A percentile compares a stretch with the other conserved stretches of the same genome.
Conservation (phyloP, 805 yeast species). For the Candida tammaniensis region DNA sequence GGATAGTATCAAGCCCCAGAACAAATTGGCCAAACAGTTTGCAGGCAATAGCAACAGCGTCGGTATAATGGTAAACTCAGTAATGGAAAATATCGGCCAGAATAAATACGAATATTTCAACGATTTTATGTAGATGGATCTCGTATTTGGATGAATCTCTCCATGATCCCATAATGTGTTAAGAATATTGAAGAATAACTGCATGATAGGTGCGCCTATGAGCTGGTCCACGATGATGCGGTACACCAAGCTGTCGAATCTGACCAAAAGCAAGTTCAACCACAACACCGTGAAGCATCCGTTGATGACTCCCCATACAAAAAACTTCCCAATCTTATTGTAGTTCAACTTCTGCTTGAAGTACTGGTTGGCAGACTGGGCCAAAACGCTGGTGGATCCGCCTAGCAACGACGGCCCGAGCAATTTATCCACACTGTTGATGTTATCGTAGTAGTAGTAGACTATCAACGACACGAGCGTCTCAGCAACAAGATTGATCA, state of each 20-base stretch:
- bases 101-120: conserved; percentile 51
- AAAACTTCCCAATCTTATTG: conserved; percentile 42
- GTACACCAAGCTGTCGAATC: conserved; percentile 30
- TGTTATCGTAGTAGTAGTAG: conserved; percentile 27
- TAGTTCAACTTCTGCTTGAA: conserved; percentile 29
- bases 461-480: conserved; percentile 21
- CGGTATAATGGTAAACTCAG: conserved; percentile 49
- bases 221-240: conserved; percentile 53
- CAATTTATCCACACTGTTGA: conserved; percentile 22
- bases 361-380: conserved; percentile 40
- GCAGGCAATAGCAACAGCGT: conserved; percentile 53
- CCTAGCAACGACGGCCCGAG: conserved; percentile 40
- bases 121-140: conserved; percentile 43
- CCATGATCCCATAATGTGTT: conserved; percentile 57
- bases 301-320: conserved; percentile 59
- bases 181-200: conserved; percentile 46
- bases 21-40: conserved; percentile 53
- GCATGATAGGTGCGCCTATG: conserved; percentile 55
- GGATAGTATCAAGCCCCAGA: conserved; percentile 56
- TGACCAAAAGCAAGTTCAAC: conserved; percentile 46
- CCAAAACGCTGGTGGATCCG: conserved; percentile 38
- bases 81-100: conserved; percentile 58
- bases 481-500: conserved; percentile 25
- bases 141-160: conserved; percentile 30
- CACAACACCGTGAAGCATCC: conserved; percentile 55